Base-by-base conservation (phyloP, 352 stramenopile genomes). In the Globisporangium irregulare region DNA sequence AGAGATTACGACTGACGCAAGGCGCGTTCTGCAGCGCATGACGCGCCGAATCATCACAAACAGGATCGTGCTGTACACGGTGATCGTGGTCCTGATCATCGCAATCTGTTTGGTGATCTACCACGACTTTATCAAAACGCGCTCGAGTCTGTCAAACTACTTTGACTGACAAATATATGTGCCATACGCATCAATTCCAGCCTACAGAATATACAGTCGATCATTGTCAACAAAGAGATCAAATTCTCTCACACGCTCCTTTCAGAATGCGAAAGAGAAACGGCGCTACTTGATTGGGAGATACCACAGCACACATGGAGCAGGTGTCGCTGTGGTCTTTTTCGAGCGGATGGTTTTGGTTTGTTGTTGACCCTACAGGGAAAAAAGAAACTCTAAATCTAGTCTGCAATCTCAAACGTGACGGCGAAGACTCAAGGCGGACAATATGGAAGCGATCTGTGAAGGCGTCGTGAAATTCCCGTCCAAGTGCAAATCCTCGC, bases 81-180 rank as follows among this genome's bases (percentile, higher is more conserved):
- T 86, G 43, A 93, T 94, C 63, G 77, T 81, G 34, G 59, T 89
- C 14, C 82, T 94, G 66, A 68, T 91, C 22, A 73, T 74, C 20
- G 76, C 81, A 6, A 94, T 94, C 59, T 89, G 74, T 69, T 78
- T 90, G 50, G 82, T 94, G 12, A 73, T 92, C 50, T 94, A 94
- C 70, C 80, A 82, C 59, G 81, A 94, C 64, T 94, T 92, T 57
- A 92, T 94, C 72, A 75, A 79, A 64, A 58, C 64, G 14, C 59
- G 34, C 32, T 36, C 38, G 43, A 64, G 54, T 32, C 27, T 69
- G 32, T 53, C 55, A 27, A 27, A 24, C n/a, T 69, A 46, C 56
- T 64, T 63, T 46, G 32, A 59, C 57, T 66, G 59, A 36, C 48
- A 29, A 41, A 29, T 29, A n/a, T 9, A 24, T 59, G 48, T 55